phyloP scores from a whole-genome alignment of 2,329 filamentous ascomycete genomes.

The Pestalotiopsis sp. region DNA sequence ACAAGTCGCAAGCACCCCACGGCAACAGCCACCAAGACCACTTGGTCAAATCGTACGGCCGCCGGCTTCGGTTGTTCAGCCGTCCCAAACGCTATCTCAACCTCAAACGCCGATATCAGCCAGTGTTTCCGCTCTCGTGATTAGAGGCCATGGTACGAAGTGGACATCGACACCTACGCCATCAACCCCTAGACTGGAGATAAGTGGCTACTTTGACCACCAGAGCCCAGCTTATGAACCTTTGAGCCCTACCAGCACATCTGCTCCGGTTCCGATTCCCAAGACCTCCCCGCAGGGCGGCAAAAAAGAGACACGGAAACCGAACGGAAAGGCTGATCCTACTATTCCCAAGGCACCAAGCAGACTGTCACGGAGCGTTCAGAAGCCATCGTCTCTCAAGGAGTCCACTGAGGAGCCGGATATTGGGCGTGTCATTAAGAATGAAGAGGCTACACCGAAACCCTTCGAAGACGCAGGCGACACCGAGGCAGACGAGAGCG shows the following conservation, averaged over 20 bases:
- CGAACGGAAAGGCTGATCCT: conserved; percentile 26
- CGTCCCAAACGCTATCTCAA: conserved; percentile 20
- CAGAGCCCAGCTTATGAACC: conserved; percentile 61
- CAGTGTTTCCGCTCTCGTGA: conserved; percentile 27
- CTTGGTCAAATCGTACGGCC: conserved; percentile 23
- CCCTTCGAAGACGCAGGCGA: conserved; percentile 58
- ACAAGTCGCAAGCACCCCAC: conserved; percentile 18
- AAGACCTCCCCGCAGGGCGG: conserved; percentile 32
- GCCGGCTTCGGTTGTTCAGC: conserved; percentile 21
- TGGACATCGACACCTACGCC: conserved; percentile 61
- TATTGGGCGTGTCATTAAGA: conserved; percentile 53
- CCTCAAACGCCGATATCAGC: conserved; percentile 25
- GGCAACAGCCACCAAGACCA: conserved; percentile 23
- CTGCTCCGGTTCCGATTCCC: conserved; percentile 39
- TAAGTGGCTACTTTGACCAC: conserved; percentile 38
- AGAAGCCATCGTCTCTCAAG: conserved; percentile 46
- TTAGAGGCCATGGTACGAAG: conserved; percentile 52
- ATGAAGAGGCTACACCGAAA: conserved; percentile 60
- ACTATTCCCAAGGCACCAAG: conserved; percentile 25
- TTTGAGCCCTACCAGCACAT: conserved; percentile 52
- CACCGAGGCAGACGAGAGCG: conserved; percentile 57
- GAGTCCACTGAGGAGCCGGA: conserved; percentile 49
- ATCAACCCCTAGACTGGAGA: conserved; percentile 52
- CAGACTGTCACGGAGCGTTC: conserved; percentile 38
- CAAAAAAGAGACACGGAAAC: conserved; percentile 38